Percentiles rank a stretch among this genome's conserved stretches.
Evolutionary conservation across 1,284 basidiomycete species (phyloP).

Genomic region (Rhodotorula sp.): DNA sequence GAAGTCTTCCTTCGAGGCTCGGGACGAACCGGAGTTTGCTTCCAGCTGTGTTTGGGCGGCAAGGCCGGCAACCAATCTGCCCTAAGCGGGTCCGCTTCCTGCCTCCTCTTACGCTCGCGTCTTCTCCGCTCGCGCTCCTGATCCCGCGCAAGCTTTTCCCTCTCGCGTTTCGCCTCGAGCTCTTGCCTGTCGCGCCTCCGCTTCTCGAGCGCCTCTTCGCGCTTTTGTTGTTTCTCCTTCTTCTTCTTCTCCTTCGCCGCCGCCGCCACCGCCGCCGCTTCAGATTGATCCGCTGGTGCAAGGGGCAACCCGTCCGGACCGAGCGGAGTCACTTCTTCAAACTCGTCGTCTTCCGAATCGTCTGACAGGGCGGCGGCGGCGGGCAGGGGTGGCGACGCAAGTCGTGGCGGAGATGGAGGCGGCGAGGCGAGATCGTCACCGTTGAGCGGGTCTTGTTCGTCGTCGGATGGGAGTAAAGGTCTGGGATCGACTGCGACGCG

Average conservation of each 20-base stretch:
- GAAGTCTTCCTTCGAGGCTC: no score
- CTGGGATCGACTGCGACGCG: neutral
- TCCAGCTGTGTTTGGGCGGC: conserved; percentile 36
- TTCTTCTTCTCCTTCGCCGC: neutral
- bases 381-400: neutral
- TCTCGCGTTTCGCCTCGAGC: neutral
- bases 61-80: conserved; percentile 22
- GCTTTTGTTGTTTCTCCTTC: neutral
- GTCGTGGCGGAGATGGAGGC: neutral
- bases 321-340: conserved; percentile 24
- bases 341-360: conserved; percentile 20
- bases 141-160: neutral
- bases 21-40: conserved; percentile 32
- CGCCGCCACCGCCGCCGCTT: neutral
- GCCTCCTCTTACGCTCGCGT: conserved; percentile 9
- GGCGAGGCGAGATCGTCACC: neutral
- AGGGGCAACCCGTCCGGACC: conserved; percentile 10
- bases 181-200: neutral
- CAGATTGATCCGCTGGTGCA: neutral
- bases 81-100: conserved; percentile 15
- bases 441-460: conserved; percentile 3
- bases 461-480: conserved; percentile 20
- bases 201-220: neutral
- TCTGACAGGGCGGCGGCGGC: neutral
- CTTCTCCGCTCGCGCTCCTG: conserved; percentile 18